phyloP scores from a whole-genome alignment of 495 filamentous ascomycete genomes.

The Aspergillus avenaceus region DNA sequence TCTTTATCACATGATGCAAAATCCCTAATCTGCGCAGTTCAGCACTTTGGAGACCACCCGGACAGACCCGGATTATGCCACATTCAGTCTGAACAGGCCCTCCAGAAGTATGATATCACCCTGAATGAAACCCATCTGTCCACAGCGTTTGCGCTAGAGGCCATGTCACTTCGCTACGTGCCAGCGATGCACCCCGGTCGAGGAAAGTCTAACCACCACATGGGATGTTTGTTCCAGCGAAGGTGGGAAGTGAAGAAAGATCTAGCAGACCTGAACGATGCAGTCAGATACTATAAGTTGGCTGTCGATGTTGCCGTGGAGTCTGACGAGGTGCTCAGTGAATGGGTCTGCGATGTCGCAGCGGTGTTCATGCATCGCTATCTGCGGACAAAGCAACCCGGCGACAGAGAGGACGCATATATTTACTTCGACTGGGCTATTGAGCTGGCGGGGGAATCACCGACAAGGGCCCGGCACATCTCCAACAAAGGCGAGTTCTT shows the following conservation, averaged over 20 bases:
- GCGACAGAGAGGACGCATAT: not conserved
- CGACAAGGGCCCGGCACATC: not conserved
- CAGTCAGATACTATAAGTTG: constrained; percentile 1
- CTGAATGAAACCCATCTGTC: not conserved
- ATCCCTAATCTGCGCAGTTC: constrained; percentile 1
- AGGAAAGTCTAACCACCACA: constrained; percentile 4
- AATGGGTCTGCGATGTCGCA: constrained; percentile 5
- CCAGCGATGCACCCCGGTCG: constrained; percentile 1
- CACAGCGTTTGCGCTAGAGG: constrained; percentile 2
- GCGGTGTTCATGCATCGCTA: not conserved
- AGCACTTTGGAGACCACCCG: not conserved
- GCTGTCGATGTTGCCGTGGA: not conserved
- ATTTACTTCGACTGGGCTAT: constrained; percentile 1
- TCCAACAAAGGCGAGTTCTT: constrained; percentile 1
- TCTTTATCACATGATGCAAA: not conserved
- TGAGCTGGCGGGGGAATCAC: not conserved
- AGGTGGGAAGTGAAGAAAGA: not conserved
- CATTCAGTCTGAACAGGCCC: not conserved
- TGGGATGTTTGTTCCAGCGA: not conserved
- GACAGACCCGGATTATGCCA: constrained; percentile 1
- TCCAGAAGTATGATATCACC: not conserved
- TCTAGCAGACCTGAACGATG: not conserved
- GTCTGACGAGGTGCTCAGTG: not conserved
- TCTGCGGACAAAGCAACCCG: not conserved
- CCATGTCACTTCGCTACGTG: constrained; percentile 3